A percentile compares a stretch with the other conserved stretches of the same genome.
These are phyloP conservation scores for Juglanconis juglandina DNA, from an alignment of 2,329 filamentous ascomycete species.

Conservation along the genomic window DNA sequence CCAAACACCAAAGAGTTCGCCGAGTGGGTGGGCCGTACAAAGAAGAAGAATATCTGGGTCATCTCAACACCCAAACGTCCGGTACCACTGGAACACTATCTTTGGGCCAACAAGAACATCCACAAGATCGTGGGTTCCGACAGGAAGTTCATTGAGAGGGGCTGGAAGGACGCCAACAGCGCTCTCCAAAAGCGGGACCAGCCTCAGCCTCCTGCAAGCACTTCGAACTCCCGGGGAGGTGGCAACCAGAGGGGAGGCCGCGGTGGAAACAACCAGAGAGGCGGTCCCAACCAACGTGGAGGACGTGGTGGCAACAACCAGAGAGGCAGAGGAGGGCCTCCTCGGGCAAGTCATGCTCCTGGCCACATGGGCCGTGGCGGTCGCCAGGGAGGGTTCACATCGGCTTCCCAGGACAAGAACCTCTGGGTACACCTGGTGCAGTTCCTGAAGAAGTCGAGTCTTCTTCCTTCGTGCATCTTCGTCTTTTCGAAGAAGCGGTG, in stretches of 20 bases:
- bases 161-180: conserved; percentile 91
- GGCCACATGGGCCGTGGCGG: conserved; percentile 91
- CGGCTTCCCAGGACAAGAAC: conserved; percentile 90
- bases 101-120: conserved; percentile 92
- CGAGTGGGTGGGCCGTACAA: conserved; percentile 95
- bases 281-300: conserved; percentile 46
- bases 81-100: conserved; percentile 89
- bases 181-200: conserved; percentile 81
- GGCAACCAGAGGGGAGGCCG: conserved; percentile 49
- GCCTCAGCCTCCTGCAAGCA: conserved; percentile 47
- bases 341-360: conserved; percentile 57
- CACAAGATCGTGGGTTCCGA: conserved; percentile 92
- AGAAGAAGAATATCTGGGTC: conserved; percentile 98
- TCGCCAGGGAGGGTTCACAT: conserved; percentile 79
- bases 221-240: conserved; percentile 42
- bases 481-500: conserved; percentile 98
- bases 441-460: conserved; percentile 78
- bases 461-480: conserved; percentile 93
- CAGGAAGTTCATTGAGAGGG: conserved; percentile 85
- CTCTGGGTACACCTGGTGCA: conserved; percentile 96
- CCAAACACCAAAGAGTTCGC: conserved; percentile 98
- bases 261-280: conserved; percentile 45
- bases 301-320: conserved; percentile 48
- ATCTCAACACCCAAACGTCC: conserved; percentile 96
- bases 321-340: conserved; percentile 55